Percentiles rank a stretch among this genome's conserved stretches.
These are phyloP conservation scores for Xylariomycetidae sp. DNA, from an alignment of 2,329 filamentous ascomycete species.

Conservation along the genomic window DNA sequence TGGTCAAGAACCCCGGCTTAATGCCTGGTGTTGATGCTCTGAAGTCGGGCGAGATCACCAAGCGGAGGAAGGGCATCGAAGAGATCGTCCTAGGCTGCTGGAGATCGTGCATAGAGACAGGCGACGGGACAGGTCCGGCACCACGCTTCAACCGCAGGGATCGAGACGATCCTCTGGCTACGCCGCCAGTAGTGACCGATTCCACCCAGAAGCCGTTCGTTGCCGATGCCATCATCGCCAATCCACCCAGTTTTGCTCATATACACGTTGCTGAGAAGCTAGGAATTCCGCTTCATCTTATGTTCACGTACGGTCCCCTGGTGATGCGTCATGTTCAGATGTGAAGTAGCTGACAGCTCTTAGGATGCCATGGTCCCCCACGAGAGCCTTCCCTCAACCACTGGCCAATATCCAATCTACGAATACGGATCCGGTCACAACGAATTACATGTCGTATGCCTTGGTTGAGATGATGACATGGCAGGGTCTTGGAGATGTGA, in stretches of 20 bases:
- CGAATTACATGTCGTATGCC: constrained; percentile 78
- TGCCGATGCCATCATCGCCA: constrained; percentile 39
- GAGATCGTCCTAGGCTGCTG: constrained; percentile 66
- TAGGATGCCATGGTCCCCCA: constrained; percentile 81
- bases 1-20: constrained; percentile 70
- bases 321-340: constrained; percentile 1
- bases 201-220: constrained; percentile 23
- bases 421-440: constrained; percentile 59
- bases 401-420: constrained; percentile 67
- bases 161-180: constrained; percentile 11
- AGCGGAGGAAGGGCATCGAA: constrained; percentile 60
- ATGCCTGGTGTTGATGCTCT: constrained; percentile 66
- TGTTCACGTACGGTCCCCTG: constrained; percentile 56
- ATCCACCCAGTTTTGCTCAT: constrained; percentile 61
- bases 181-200: constrained; percentile 10
- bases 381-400: constrained; percentile 78
- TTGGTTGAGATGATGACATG: constrained; percentile 88
- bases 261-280: constrained; percentile 60
- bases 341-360: constrained; percentile 4
- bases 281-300: constrained; percentile 61
- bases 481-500: constrained; percentile 86
- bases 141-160: constrained; percentile 31
- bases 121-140: constrained; percentile 48
- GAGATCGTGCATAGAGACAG: constrained; percentile 67
- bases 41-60: constrained; percentile 60